Evolutionary conservation across 192 early-diverging fungal genomes (phyloP), one percentile per base, ranked within the genome.

Genomic region (Lunasporangiospora selenospora): DNA sequence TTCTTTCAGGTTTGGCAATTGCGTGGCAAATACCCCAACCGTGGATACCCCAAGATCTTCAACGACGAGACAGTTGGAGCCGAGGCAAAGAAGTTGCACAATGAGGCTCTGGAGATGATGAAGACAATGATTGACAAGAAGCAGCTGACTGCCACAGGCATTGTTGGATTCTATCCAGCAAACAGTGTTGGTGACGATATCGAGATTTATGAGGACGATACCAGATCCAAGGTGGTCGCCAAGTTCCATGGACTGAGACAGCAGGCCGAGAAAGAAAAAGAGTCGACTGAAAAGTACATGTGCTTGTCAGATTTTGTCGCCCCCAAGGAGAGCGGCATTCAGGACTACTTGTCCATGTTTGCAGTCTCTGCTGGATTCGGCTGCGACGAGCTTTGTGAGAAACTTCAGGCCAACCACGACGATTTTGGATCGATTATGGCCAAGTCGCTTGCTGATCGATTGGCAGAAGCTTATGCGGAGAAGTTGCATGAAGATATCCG

Each of bases 1-100:
- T 98, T 98, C 87, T 98, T 98, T 87, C 96, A 98, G 75, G 94
- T 94, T 15, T 98, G 93, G 79, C 96, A 98, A 80, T 82, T 98
- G 23, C 85, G 96, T 24, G 96, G 95, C 52, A 92, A 90, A 65
- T 98, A 98, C 65, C 95, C 95, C 18, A 98, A 98, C 83, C 91
- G 96, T 56, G 95, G 96, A 24, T 98, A 88, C 69, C 96, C 96
- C 61, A 96, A 96, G 86, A 94, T 98, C 62, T 98, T 98, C 80
- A 91, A 95, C 53, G 96, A 98, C 75, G 94, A 95, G 50, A 84
- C 91, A 3, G 96, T 98, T 24, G 90, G 95, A 15, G 82, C 87
- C 1, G 96, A 98, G 77, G 96, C 96, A 7, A 90, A 91, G 73
- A 90, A 90, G 67, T 63, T 98, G 21, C 92, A 89, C 77, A 89